Percentiles rank a stretch among this genome's conserved stretches.
Conservation (phyloP, 129 eudicot species). For the Silybum marianum region DNA sequence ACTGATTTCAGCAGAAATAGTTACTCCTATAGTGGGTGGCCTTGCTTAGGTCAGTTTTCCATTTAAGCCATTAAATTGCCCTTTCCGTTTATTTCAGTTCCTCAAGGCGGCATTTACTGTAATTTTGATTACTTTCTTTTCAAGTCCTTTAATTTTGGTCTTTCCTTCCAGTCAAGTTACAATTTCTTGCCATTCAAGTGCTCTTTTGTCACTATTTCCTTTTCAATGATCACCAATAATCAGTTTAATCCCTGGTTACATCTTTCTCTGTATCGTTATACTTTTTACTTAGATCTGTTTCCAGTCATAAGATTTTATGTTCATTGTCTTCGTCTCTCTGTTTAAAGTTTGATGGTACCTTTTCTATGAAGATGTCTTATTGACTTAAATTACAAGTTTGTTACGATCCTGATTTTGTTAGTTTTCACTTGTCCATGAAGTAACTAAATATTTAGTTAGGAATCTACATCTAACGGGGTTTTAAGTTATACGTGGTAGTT, state of each 20-base stretch:
- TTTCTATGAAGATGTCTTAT: background rate
- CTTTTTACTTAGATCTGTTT: background rate
- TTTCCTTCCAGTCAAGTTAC: constrained; percentile 3
- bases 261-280: background rate
- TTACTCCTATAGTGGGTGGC: constrained; percentile 59
- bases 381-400: background rate
- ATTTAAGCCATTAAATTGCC: constrained; percentile 37
- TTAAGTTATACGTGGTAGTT: background rate
- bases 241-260: constrained; percentile 1
- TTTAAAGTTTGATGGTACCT: background rate
- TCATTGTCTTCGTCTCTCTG: background rate
- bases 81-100: constrained; percentile 9
- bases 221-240: background rate
- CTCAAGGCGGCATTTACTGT: constrained; percentile 2
- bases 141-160: background rate
- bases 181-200: constrained; percentile 3
- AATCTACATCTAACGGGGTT: background rate
- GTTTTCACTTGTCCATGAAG: background rate
- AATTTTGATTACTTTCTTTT: background rate
- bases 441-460: background rate
- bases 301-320: background rate
- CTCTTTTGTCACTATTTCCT: background rate
- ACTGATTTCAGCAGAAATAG: constrained; percentile 68
- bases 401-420: background rate
- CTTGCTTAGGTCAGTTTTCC: constrained; percentile 71